These are phyloP conservation scores for Rhododendron ovatum DNA, from an alignment of 148 eudicot species.

Conservation along the genomic window DNA sequence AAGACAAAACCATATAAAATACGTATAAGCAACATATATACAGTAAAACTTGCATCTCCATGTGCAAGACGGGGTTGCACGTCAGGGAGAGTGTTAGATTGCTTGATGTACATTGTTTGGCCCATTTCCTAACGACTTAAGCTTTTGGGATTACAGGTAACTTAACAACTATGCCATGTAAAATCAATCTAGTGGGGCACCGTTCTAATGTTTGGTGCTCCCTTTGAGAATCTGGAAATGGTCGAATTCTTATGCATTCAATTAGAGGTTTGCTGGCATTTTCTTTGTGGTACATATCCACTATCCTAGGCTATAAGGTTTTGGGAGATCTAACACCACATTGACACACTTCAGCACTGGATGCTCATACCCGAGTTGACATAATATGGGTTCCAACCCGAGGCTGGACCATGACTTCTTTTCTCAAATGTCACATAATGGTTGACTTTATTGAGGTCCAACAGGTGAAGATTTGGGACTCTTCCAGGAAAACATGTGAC, in stretches of 20 bases:
- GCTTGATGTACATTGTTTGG: neutral
- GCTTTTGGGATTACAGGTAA: neutral
- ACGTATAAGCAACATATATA: too few relatives aligned
- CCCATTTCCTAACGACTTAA: neutral
- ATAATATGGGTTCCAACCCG: neutral
- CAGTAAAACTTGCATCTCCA: too few relatives aligned
- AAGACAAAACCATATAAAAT: too few relatives aligned
- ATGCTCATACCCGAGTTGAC: neutral
- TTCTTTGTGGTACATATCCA: neutral
- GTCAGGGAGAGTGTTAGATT: neutral
- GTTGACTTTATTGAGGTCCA: neutral
- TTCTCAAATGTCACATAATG: neutral
- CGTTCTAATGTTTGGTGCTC: neutral
- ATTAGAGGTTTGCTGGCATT: neutral
- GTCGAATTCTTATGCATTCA: neutral
- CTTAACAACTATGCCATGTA: neutral
- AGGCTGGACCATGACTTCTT: neutral
- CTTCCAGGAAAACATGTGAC: neutral
- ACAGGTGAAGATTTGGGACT: neutral
- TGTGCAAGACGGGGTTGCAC: too few relatives aligned
- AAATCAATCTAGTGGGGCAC: neutral
- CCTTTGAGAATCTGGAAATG: neutral
- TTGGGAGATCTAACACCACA: neutral
- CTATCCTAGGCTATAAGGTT: neutral
- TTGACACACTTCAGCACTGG: neutral